These are phyloP conservation scores for Wickerhamiella azyma DNA, from an alignment of 805 yeast species.

Conservation along the genomic window DNA sequence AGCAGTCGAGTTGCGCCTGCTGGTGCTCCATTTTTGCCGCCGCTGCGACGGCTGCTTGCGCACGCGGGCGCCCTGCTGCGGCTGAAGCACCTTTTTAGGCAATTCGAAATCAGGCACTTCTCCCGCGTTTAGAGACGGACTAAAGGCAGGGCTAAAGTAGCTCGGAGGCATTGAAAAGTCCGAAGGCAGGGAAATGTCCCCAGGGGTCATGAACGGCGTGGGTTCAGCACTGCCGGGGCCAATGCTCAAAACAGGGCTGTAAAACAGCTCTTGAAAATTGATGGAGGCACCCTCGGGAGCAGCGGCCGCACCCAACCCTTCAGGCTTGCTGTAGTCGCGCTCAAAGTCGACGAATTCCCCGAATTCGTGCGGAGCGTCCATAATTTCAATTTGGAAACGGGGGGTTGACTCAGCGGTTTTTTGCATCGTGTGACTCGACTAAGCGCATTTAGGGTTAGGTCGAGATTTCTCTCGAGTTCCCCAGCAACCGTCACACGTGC, in stretches of 20 bases:
- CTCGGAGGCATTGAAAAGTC: slow-evolving; percentile 9
- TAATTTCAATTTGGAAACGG: not conserved
- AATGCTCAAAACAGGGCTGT: slow-evolving; percentile 4
- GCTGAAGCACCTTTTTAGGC: not conserved
- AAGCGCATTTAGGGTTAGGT: no score
- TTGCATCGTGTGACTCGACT: no score
- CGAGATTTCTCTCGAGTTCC: no score
- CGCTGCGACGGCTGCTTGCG: slow-evolving; percentile 6
- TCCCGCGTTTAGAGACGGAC: not conserved
- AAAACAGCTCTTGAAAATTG: slow-evolving; percentile 6
- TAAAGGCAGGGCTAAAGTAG: slow-evolving; percentile 7
- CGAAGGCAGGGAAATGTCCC: not conserved
- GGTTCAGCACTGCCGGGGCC: slow-evolving; percentile 4
- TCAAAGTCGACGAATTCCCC: slow-evolving; percentile 3
- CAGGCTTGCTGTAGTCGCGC: not conserved
- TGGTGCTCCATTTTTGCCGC: not conserved
- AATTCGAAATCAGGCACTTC: slow-evolving; percentile 5
- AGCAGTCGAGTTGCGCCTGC: not conserved
- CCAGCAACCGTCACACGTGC: no score
- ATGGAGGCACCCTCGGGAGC: not conserved
- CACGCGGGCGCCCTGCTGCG: not conserved
- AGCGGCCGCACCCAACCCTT: not conserved
- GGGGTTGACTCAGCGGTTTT: no score
- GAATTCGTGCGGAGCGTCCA: slow-evolving; percentile 1
- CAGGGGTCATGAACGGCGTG: slow-evolving; percentile 9